These are phyloP conservation scores for Yamadazyma spencermartinsiae DNA, from an alignment of 1,139 yeast species.

Conservation along the genomic window DNA sequence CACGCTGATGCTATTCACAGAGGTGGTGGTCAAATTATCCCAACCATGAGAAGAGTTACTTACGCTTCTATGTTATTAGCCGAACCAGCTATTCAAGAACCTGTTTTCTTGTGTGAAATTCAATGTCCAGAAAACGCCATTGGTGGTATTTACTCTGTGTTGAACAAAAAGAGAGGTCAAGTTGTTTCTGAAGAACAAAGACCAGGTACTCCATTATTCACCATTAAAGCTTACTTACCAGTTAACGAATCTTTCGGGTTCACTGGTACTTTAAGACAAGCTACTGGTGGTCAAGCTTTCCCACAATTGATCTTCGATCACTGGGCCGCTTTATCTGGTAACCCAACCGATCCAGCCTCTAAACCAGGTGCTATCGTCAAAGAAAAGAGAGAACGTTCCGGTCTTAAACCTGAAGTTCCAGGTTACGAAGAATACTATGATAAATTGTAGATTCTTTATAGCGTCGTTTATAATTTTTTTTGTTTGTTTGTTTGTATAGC, in stretches of 20 bases:
- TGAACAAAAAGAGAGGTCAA: conserved; percentile 99
- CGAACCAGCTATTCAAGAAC: conserved; percentile 99
- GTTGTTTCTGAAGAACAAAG: conserved; percentile 98
- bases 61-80: conserved; percentile 98
- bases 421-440: conserved; percentile 99
- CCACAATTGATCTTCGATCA: conserved; percentile 99
- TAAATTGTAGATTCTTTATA: conserved; percentile 69
- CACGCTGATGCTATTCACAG: conserved; percentile 99
- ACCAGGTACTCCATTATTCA: conserved; percentile 99
- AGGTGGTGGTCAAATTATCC: conserved; percentile 99
- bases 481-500: conserved; percentile 17
- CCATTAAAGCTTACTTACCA: conserved; percentile 99
- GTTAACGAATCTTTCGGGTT: conserved; percentile 99
- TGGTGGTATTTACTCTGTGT: conserved; percentile 99
- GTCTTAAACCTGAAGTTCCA: conserved; percentile 96
- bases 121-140: conserved; percentile 99
- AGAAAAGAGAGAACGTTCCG: conserved; percentile 94
- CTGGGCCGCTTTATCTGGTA: conserved; percentile 90
- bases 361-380: conserved; percentile 94
- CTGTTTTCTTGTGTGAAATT: conserved; percentile 98
- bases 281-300: conserved; percentile 99
- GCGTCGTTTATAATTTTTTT: too few relatives aligned
- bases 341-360: conserved; percentile 86
- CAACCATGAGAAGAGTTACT: conserved; percentile 99
- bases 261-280: conserved; percentile 99